Evolutionary conservation across 768 basidiomycete species (phyloP), one percentile per base, ranked within the genome.

Genomic region (Ramaria sp.): DNA sequence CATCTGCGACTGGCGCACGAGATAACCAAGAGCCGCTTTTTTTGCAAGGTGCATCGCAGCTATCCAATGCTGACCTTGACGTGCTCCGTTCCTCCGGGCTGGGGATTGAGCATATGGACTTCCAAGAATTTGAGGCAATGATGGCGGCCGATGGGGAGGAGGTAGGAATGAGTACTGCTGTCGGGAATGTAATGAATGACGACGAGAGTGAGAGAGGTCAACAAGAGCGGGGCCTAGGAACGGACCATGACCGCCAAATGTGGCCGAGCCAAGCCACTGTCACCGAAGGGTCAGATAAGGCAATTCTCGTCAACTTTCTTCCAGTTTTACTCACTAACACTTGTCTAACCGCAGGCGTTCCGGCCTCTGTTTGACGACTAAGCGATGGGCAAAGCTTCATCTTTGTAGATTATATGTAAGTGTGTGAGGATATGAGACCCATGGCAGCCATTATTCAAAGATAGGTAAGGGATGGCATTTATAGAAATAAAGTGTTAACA

Each of bases 81-180:
- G 72, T 74, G 5, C 72, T 88, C 46, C 74, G 74, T 38, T 75
- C 73, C 27, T 81, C 83, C 1, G 86, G 86, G 4, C 69, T 90
- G 30, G 85, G 83, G 2, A 72, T 84, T 22, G 85, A 87, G 63
- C 64, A 75, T 59, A 86, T 89, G 86, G 71, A 75, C 58, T 73
- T 68, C 5, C 75, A 80, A 22, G 85, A 88, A 64, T 67, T 88
- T 37, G 74, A 71, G 20, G 80, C 76, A 24, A 74, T 85, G 72
- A 67, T 84, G 19, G 79, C 80, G 53, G 81, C 73, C 27, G 81
- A 82, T 1, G 81, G 76, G 11, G 79, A 79, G 59, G 83, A 84
- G 62, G 77, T 71, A 46, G 66, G 41, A 4, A 54, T 45, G 31
- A 47, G 55, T 48, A 57, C 59, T 6, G 39, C 39, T 17, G 54